Evolutionary conservation across 768 basidiomycete genomes (phyloP).

Genomic region (Crepidotus variabilis): DNA sequence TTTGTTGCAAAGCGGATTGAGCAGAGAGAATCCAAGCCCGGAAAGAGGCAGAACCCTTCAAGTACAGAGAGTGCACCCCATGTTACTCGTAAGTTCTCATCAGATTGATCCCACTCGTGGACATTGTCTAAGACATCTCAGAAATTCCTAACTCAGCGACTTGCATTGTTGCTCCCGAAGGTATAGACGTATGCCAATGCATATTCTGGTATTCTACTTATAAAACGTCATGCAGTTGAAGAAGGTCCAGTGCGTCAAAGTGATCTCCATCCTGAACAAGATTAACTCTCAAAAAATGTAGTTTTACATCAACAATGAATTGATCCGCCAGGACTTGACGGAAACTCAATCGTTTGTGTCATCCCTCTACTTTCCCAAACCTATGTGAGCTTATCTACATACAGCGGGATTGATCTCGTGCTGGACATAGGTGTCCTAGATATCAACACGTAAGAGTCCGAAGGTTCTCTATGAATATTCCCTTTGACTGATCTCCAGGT

Average conservation of each 20-base stretch:
- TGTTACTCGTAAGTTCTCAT: neutral
- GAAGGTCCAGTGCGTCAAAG: neutral
- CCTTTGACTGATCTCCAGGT: too few species aligned
- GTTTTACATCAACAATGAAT: conserved; percentile 25
- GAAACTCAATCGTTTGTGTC: conserved; percentile 22
- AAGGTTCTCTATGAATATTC: too few species aligned
- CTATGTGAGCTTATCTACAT: too few species aligned
- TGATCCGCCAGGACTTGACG: conserved; percentile 20
- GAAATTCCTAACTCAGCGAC: too few species aligned
- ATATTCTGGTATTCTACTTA: neutral
- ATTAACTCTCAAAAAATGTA: neutral
- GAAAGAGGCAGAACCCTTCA: neutral
- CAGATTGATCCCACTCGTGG: too few species aligned
- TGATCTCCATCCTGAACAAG: neutral
- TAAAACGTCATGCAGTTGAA: too few species aligned
- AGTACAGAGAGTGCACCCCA: neutral
- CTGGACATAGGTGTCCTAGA: conserved; percentile 35
- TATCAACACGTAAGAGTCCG: conserved; percentile 22
- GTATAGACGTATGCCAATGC: too few species aligned
- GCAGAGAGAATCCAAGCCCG: neutral
- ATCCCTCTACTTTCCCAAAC: too few species aligned
- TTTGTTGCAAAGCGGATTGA: neutral
- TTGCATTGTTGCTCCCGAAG: neutral
- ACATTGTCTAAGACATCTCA: too few species aligned
- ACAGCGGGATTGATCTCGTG: conserved; percentile 28